Conservation (phyloP, 768 basidiomycete genomes). For the Rhodotorula sphaerocarpa region DNA sequence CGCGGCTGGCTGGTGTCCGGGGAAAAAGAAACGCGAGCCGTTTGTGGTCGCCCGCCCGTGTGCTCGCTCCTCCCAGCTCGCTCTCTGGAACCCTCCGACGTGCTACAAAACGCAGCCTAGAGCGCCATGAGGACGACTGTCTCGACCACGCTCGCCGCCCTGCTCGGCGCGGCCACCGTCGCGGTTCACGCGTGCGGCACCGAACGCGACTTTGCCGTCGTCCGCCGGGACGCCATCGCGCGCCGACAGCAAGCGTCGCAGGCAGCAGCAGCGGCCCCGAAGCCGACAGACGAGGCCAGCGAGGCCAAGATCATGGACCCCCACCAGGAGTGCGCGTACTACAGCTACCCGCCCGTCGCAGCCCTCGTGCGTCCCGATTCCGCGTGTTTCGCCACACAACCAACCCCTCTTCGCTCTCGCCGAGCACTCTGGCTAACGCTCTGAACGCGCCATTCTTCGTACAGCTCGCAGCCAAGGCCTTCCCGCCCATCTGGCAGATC, state of each 20-base stretch:
- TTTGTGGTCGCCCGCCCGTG: too few relatives aligned
- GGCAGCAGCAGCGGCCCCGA: neutral
- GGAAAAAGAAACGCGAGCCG: too few relatives aligned
- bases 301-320: constrained; percentile 19
- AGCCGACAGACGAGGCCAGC: constrained; percentile 25
- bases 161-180: neutral
- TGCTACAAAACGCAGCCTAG: too few relatives aligned
- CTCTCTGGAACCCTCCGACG: too few relatives aligned
- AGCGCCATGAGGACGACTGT: neutral
- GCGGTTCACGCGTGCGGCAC: neutral
- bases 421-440: too few relatives aligned
- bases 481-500: constrained; percentile 32
- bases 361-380: constrained; percentile 6
- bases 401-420: too few relatives aligned
- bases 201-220: too few relatives aligned
- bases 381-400: neutral
- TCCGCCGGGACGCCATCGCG: neutral
- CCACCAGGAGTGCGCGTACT: constrained; percentile 9
- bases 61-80: too few relatives aligned
- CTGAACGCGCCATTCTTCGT: neutral
- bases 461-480: constrained; percentile 7
- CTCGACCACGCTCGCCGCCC: neutral
- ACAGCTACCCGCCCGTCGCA: constrained; percentile 25
- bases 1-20: too few relatives aligned
- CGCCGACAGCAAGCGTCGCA: constrained; percentile 2